Percentiles rank a stretch among this genome's conserved stretches.
Conservation (phyloP, 768 basidiomycete genomes). For the Suillus spraguei region DNA sequence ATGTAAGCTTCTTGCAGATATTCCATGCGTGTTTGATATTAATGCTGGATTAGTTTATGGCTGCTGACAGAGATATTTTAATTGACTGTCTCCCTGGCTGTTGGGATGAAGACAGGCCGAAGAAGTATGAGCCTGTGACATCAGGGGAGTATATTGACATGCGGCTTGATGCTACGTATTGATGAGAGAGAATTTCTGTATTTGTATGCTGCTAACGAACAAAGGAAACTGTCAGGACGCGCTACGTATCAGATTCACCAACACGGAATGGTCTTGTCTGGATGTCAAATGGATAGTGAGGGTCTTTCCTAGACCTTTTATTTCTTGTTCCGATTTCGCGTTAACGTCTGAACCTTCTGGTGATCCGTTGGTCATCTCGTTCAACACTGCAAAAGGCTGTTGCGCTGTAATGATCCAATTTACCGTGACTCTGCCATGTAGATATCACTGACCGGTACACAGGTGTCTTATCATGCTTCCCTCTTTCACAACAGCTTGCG, state of each 20-base stretch:
- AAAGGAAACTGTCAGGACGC: too few species aligned
- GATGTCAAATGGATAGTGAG: background rate
- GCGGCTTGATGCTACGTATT: slow-evolving; percentile 42
- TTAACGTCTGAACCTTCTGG: background rate
- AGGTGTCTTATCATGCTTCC: background rate
- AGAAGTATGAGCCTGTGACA: slow-evolving; percentile 51
- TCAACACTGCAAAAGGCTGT: background rate
- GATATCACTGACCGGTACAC: background rate
- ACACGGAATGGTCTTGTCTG: background rate
- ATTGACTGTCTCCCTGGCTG: slow-evolving; percentile 57
- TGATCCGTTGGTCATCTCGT: background rate
- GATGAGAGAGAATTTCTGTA: background rate
- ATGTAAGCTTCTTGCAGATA: slow-evolving; percentile 39
- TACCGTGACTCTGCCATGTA: background rate
- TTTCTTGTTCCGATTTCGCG: background rate
- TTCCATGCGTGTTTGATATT: background rate
- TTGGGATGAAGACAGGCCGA: slow-evolving; percentile 46
- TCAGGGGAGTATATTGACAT: slow-evolving; percentile 42
- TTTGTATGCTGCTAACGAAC: too few species aligned
- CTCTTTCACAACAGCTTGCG: background rate
- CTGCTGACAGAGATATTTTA: slow-evolving; percentile 40
- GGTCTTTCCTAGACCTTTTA: background rate
- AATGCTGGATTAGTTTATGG: slow-evolving; percentile 29
- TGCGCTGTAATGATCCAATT: background rate
- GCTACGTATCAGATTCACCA: background rate